phyloP scores from a whole-genome alignment of 2,329 filamentous ascomycete species.

The Neonectria punicea region DNA sequence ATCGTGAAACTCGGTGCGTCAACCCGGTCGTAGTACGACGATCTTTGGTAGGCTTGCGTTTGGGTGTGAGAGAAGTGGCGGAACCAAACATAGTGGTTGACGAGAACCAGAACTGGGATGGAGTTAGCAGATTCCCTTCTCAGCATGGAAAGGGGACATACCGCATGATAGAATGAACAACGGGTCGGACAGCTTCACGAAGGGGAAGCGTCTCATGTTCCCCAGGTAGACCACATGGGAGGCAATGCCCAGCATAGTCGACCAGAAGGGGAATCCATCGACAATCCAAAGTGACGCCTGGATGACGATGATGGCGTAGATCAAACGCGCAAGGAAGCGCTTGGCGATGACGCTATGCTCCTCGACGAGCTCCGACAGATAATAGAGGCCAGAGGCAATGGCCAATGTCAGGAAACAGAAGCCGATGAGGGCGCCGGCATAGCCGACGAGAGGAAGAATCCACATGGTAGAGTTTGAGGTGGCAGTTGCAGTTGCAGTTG shows the following conservation, averaged over 20 bases:
- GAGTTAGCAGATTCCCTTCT: slow-evolving; percentile 19
- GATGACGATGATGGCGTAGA: slow-evolving; percentile 81
- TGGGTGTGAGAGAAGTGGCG: slow-evolving; percentile 82
- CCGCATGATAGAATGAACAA: slow-evolving; percentile 86
- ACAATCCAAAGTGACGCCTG: slow-evolving; percentile 81
- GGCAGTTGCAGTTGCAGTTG: slow-evolving; percentile 19
- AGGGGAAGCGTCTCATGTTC: slow-evolving; percentile 79
- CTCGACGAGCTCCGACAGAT: slow-evolving; percentile 96
- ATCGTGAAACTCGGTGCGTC: slow-evolving; percentile 87
- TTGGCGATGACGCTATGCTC: slow-evolving; percentile 96
- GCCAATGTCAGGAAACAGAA: slow-evolving; percentile 95
- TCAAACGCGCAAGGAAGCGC: slow-evolving; percentile 83
- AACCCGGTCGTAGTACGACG: slow-evolving; percentile 70
- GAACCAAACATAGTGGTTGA: slow-evolving; percentile 98
- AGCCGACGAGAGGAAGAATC: slow-evolving; percentile 93
- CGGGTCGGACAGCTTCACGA: slow-evolving; percentile 88
- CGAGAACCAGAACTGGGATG: slow-evolving; percentile 76
- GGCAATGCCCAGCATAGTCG: slow-evolving; percentile 79
- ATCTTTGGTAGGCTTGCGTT: slow-evolving; percentile 65
- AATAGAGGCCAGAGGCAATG: slow-evolving; percentile 98
- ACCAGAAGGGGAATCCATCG: slow-evolving; percentile 84
- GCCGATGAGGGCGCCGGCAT: slow-evolving; percentile 85
- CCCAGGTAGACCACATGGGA: slow-evolving; percentile 89
- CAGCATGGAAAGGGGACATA: slow-evolving; percentile 54
- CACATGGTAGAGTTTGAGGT: slow-evolving; percentile 73